Conservation (phyloP, 2,329 filamentous ascomycete species). For the Curvularia eragrostidis region DNA sequence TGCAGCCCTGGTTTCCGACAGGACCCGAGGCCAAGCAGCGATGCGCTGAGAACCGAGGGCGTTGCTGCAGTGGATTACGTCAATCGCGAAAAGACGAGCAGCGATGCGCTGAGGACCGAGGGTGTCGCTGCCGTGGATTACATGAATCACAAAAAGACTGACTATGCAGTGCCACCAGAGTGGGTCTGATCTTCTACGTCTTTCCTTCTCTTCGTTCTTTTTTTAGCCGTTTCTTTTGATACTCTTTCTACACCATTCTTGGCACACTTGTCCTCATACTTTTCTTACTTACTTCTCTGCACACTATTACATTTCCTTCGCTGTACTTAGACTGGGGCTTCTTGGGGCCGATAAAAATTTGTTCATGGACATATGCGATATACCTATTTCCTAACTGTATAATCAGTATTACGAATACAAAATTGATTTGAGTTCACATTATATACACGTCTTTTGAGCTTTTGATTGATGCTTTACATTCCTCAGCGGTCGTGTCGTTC, state of each 20-base stretch:
- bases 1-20: constrained; percentile 1
- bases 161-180: not conserved
- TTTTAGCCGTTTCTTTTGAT: not conserved
- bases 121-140: constrained; percentile 11
- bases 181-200: not conserved
- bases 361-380: not conserved
- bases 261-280: not conserved
- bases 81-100: not conserved
- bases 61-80: constrained; percentile 11
- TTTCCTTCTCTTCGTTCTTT: not conserved
- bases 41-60: constrained; percentile 8
- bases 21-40: constrained; percentile 2
- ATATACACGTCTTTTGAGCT: not conserved
- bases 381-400: constrained; percentile 7
- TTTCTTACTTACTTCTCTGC: too few relatives aligned
- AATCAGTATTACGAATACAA: not conserved
- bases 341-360: not conserved
- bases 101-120: constrained; percentile 3
- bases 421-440: not conserved
- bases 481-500: constrained; percentile 30
- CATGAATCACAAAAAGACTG: not conserved
- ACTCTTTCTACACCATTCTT: not conserved
- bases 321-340: not conserved
- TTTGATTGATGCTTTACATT: constrained; percentile 9
- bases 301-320: not conserved